Evolutionary conservation across 139 green algal species (phyloP).

Genomic region (Tetradesmus obliquus): DNA sequence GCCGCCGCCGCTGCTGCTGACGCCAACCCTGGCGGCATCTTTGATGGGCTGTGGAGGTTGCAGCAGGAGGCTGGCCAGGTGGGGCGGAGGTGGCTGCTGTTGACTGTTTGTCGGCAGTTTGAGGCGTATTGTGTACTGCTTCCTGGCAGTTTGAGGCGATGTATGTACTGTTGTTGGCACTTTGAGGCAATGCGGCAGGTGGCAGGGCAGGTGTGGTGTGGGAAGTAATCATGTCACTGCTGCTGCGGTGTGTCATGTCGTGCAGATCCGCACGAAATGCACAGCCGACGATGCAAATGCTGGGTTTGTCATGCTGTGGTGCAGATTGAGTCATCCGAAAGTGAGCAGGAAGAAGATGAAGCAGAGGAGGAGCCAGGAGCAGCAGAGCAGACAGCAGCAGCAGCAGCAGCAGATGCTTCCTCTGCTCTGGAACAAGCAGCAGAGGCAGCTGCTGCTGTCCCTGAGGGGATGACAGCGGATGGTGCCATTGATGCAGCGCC

Average conservation of each 20-base stretch:
- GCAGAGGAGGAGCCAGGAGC: background rate
- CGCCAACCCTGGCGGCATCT: constrained; percentile 40
- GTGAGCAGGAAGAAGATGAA: constrained; percentile 28
- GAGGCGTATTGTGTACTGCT: too few species aligned
- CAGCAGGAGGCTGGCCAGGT: constrained; percentile 22
- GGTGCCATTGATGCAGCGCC: background rate
- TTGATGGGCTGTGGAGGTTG: constrained; percentile 72
- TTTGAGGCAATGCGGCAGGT: too few species aligned
- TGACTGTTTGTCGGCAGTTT: too few species aligned
- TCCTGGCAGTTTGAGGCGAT: too few species aligned
- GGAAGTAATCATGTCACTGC: too few species aligned
- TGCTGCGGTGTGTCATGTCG: too few species aligned
- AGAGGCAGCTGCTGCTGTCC: constrained; percentile 1
- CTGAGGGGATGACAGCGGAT: background rate
- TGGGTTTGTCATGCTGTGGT: background rate
- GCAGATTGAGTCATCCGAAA: constrained; percentile 44
- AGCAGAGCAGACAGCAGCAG: background rate
- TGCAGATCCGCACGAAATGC: background rate
- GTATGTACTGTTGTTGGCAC: too few species aligned
- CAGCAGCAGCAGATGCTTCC: background rate
- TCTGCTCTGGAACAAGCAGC: background rate
- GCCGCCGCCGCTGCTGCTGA: constrained; percentile 9
- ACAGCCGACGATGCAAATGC: background rate
- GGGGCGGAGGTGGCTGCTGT: constrained; percentile 28
- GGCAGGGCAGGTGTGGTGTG: too few species aligned